Evolutionary conservation across 2,329 filamentous ascomycete genomes (phyloP).

Genomic region (Mycosphaerelloides madeirae): DNA sequence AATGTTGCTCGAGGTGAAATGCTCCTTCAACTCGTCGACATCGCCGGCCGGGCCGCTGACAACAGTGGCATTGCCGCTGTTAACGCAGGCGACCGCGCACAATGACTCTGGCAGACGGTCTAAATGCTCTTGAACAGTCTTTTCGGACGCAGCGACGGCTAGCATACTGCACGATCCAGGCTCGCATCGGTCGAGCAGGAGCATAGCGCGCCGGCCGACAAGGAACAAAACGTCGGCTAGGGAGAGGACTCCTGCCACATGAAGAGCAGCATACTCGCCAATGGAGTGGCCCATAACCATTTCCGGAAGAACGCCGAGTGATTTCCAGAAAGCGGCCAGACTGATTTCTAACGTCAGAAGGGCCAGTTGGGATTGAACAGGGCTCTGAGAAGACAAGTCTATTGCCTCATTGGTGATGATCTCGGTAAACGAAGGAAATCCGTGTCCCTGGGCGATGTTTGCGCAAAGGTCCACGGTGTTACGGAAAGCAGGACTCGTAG

Average conservation of each 20-base stretch:
- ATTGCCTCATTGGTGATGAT: neutral
- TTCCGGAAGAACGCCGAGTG: conserved; percentile 27
- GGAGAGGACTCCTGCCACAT: conserved; percentile 33
- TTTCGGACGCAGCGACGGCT: conserved; percentile 15
- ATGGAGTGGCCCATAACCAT: conserved; percentile 32
- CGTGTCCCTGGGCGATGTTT: conserved; percentile 22
- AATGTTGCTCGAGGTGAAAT: conserved; percentile 7
- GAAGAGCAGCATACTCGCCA: conserved; percentile 39
- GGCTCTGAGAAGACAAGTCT: conserved; percentile 1
- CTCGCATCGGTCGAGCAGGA: conserved; percentile 26
- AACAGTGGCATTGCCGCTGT: conserved; percentile 21
- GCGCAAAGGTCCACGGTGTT: conserved; percentile 30
- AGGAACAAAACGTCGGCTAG: conserved; percentile 32
- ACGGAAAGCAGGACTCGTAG: conserved; percentile 26
- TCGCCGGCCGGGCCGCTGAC: conserved; percentile 19
- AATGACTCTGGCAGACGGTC: neutral
- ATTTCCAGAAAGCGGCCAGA: conserved; percentile 25
- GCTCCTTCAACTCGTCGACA: conserved; percentile 7
- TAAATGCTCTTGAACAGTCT: too few species aligned
- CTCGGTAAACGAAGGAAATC: conserved; percentile 30
- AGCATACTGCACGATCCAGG: conserved; percentile 26
- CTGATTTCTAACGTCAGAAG: conserved; percentile 40
- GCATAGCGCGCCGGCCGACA: conserved; percentile 32
- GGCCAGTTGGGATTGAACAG: conserved; percentile 36
- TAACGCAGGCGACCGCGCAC: conserved; percentile 27